A percentile compares a stretch with the other conserved stretches of the same genome.
These are phyloP conservation scores for Earliella scabrosa DNA, from an alignment of 1,284 basidiomycete species.

Conservation along the genomic window DNA sequence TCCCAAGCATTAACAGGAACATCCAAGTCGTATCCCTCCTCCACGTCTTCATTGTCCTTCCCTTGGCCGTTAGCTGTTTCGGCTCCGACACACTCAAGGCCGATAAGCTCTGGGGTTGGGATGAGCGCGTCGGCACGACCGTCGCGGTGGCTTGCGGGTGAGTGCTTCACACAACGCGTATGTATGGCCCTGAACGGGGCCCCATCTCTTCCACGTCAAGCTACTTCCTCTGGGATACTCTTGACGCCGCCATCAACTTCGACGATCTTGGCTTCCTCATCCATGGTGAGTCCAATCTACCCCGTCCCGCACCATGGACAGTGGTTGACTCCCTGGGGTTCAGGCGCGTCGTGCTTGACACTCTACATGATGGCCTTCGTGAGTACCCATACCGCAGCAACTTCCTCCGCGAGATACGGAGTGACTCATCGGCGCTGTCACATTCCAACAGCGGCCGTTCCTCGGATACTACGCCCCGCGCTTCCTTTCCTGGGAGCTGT, in stretches of 20 bases:
- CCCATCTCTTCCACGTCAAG: constrained; percentile 27
- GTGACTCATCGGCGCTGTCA: neutral
- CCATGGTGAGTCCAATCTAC: constrained; percentile 52
- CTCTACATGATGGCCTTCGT: constrained; percentile 68
- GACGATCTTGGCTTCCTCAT: constrained; percentile 64
- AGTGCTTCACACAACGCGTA: constrained; percentile 25
- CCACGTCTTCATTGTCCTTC: constrained; percentile 56
- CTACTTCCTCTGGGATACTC: constrained; percentile 68
- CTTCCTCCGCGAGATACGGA: neutral
- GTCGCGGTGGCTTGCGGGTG: constrained; percentile 60
- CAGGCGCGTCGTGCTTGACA: constrained; percentile 59
- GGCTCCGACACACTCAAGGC: constrained; percentile 42
- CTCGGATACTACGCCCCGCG: constrained; percentile 71
- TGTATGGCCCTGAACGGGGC: constrained; percentile 2
- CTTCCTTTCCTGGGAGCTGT: constrained; percentile 80
- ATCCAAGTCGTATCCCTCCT: constrained; percentile 61
- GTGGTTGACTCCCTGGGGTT: neutral
- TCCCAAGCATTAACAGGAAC: no score
- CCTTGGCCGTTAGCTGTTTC: constrained; percentile 48
- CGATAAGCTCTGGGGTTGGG: constrained; percentile 64
- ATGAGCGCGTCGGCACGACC: constrained; percentile 48
- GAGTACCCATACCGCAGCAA: constrained; percentile 34
- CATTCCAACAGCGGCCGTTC: constrained; percentile 65
- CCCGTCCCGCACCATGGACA: constrained; percentile 50
- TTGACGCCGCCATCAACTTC: constrained; percentile 60